Percentiles rank a stretch among this genome's conserved stretches.
Evolutionary conservation across 2,329 filamentous ascomycete species (phyloP).

Genomic region (Penicillium verrucosum): DNA sequence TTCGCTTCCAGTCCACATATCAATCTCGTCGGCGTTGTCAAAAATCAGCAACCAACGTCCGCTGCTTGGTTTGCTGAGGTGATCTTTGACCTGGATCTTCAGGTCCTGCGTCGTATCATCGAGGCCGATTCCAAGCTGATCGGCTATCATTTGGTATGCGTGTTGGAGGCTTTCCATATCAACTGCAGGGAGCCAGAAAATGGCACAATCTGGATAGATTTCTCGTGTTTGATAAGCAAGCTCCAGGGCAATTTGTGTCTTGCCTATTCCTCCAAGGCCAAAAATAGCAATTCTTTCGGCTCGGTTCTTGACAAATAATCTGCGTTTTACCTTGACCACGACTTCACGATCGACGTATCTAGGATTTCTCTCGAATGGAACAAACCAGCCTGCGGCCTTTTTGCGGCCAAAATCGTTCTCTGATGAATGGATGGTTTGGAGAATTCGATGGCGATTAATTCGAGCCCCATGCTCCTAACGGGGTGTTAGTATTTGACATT

Average conservation of each 20-base stretch:
- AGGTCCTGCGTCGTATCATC: constrained; percentile 4
- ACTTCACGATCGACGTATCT: constrained; percentile 18
- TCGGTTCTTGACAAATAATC: not conserved
- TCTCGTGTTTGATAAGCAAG: constrained; percentile 23
- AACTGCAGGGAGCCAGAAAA: constrained; percentile 32
- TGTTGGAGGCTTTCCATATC: constrained; percentile 22
- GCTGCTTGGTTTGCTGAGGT: constrained; percentile 12
- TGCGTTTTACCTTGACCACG: constrained; percentile 8
- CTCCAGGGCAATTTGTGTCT: constrained; percentile 31
- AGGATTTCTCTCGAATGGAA: constrained; percentile 17
- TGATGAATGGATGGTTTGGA: not conserved
- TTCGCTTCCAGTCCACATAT: constrained; percentile 16
- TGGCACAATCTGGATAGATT: constrained; percentile 14
- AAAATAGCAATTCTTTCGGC: constrained; percentile 9
- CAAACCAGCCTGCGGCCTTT: not conserved
- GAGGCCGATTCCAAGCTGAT: constrained; percentile 2
- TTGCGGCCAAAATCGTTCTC: not conserved
- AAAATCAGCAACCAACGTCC: constrained; percentile 29
- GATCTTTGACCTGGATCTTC: constrained; percentile 7
- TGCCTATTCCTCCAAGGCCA: constrained; percentile 25
- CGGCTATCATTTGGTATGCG: constrained; percentile 22
- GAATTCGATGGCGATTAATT: not conserved
- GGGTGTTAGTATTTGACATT: no score
- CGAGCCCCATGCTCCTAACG: not conserved
- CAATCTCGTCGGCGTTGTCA: constrained; percentile 31